These are phyloP conservation scores for Saccharum hybrid DNA, from an alignment of 202 grass and related monocot species.

Conservation along the genomic window DNA sequence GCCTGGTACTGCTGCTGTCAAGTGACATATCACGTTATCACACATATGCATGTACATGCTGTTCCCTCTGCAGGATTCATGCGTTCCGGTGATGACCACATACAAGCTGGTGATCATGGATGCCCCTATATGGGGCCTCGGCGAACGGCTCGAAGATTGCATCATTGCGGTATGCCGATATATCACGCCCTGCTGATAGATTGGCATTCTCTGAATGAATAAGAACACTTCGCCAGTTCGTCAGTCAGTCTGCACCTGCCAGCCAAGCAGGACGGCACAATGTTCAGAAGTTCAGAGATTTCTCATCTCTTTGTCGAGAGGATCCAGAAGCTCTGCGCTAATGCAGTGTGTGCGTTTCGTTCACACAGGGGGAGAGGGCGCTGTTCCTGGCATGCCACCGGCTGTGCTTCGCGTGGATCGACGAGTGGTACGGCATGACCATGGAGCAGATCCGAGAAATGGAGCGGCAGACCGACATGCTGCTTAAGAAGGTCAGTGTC, in stretches of 20 bases:
- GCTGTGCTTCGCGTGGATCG: conserved; percentile 91
- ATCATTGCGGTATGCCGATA: conserved; percentile 60
- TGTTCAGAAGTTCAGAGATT: background rate
- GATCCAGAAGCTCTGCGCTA: background rate
- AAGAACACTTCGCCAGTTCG: background rate
- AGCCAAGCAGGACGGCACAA: background rate
- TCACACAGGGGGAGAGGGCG: conserved; percentile 68
- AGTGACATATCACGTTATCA: background rate
- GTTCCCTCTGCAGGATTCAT: conserved; percentile 55
- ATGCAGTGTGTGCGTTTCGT: background rate
- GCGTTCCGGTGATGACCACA: conserved; percentile 72
- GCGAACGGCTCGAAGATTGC: conserved; percentile 69
- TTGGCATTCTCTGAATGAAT: background rate
- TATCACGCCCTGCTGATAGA: background rate
- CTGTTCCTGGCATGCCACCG: conserved; percentile 79
- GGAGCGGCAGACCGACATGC: conserved; percentile 75
- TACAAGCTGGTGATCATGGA: conserved; percentile 89
- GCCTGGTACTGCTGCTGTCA: background rate
- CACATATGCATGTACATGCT: background rate
- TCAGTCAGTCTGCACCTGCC: background rate
- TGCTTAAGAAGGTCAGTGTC: conserved; percentile 69
- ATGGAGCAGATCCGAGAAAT: conserved; percentile 70
- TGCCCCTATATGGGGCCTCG: conserved; percentile 85
- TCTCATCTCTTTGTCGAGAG: background rate
- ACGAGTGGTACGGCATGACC: conserved; percentile 92